Conservation (phyloP, 2,329 filamentous ascomycete species). For the Leptographium galeiforme region DNA sequence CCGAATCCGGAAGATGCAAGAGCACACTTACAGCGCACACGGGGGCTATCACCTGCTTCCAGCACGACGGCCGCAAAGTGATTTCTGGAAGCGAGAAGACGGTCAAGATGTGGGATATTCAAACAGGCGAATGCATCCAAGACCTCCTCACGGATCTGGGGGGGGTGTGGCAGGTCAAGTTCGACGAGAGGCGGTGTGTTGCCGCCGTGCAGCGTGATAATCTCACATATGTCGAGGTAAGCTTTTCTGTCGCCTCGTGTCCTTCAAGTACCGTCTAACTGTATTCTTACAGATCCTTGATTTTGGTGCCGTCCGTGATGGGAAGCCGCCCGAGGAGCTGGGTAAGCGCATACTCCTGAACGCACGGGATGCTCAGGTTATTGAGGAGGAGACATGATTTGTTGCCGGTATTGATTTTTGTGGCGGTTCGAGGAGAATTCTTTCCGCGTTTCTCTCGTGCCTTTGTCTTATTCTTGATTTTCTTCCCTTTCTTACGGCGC, state of each 20-base stretch:
- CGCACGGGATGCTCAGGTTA: slow-evolving; percentile 36
- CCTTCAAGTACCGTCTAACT: neutral
- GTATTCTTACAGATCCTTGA: slow-evolving; percentile 65
- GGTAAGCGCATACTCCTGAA: slow-evolving; percentile 65
- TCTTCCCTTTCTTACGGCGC: neutral
- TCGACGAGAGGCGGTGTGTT: slow-evolving; percentile 88
- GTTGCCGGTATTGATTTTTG: too few relatives aligned
- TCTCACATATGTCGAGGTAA: slow-evolving; percentile 90
- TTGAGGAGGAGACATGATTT: slow-evolving; percentile 28
- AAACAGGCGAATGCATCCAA: slow-evolving; percentile 80
- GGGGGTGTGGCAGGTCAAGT: slow-evolving; percentile 98
- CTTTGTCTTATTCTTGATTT: neutral
- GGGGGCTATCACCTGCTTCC: slow-evolving; percentile 95
- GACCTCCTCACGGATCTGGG: slow-evolving; percentile 86
- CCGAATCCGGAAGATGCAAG: slow-evolving; percentile 80
- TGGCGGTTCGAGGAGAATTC: too few relatives aligned
- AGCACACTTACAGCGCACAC: slow-evolving; percentile 86
- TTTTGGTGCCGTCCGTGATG: slow-evolving; percentile 87
- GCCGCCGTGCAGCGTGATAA: slow-evolving; percentile 89
- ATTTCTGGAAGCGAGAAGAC: slow-evolving; percentile 93
- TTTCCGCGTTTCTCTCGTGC: neutral
- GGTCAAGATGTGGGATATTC: slow-evolving; percentile 97
- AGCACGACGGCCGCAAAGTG: slow-evolving; percentile 92
- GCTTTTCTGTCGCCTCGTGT: slow-evolving; percentile 14
- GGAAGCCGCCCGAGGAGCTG: slow-evolving; percentile 61